Base-by-base conservation (phyloP, 2,329 filamentous ascomycete species). In the Paradendryphiella salina region DNA sequence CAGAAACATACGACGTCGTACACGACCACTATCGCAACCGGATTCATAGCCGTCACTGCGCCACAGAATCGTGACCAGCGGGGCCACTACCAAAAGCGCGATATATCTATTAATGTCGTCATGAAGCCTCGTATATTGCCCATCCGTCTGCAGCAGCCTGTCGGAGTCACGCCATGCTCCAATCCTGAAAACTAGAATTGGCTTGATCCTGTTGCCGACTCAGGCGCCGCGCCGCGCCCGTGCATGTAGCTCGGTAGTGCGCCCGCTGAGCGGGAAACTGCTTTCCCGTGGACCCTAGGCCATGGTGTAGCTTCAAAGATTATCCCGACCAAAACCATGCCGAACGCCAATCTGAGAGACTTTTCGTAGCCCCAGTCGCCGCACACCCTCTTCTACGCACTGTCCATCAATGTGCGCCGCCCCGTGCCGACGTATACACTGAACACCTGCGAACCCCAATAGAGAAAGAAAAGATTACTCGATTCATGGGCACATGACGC, bases 371-470 rank as follows among this genome's bases (percentile, higher is more conserved):
- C 29, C 38, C 39, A 43, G 36, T 34, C 31, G 29, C 49, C 40
- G 21, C 48, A 43, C 48, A 47, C 45, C 47, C 47, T 54, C 37
- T 42, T 26, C 34, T 46, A 14, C 40, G 15, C 29, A 26, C 28
- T 5, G 21, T 11, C 11, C 33, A 39, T 14, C 20, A 26, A 37
- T 28, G 11, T 46, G 38, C 39, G 32, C 32, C 33, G 52, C 41
- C 5, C 38, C 38, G 23, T 36, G 43, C 42, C 34, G 34, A 37
- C 18, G 11, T 23, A 37, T 11, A 36, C 6, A 15, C 34, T 17
- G 23, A 40, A 31, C 31, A 36, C 45, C 35, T 18, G n/a, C 35
- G n/a, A 39, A 26, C 43, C 20, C 14, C 15, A 41, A 45, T 17
- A 13, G 17, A 33, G 20, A 40, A 40, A 15, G 23, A 8, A 26